Evolutionary conservation across 208 protist species (phyloP).

Genomic region (Acanthamoeba castellanii): DNA sequence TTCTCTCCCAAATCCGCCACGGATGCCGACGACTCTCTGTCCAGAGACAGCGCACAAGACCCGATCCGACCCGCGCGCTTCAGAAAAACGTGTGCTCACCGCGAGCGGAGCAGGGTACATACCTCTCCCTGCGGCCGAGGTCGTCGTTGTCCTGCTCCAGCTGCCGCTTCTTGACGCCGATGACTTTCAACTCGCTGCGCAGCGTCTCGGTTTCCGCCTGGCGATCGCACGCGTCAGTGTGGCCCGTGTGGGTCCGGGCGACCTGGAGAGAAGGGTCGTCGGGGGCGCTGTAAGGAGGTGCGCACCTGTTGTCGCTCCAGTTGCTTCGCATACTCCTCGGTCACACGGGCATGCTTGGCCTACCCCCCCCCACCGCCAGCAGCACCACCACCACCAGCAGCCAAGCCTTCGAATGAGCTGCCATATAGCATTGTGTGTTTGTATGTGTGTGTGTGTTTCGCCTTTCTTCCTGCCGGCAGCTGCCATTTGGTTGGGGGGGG

Average conservation of each 20-base stretch:
- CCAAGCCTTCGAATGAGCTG: no score
- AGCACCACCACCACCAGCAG: not conserved
- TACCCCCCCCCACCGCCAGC: not conserved
- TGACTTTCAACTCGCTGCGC: constrained; percentile 55
- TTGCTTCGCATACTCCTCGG: constrained; percentile 77
- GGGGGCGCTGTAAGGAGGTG: not conserved
- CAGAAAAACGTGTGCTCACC: no score
- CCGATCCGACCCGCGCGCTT: not conserved
- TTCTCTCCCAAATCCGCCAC: constrained; percentile 77
- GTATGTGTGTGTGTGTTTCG: no score
- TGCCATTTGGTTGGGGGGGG: not conserved
- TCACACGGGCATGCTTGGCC: constrained; percentile 11
- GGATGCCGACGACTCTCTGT: constrained; percentile 74
- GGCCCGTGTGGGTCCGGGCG: not conserved
- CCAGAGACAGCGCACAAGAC: not conserved
- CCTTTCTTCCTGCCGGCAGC: no score
- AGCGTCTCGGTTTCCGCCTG: constrained; percentile 51
- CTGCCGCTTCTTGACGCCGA: constrained; percentile 2
- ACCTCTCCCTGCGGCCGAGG: constrained; percentile 78
- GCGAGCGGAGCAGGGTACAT: no score
- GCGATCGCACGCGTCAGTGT: constrained; percentile 67
- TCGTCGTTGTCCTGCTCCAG: constrained; percentile 83
- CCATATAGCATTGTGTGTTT: no score
- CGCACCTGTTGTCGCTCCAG: constrained; percentile 72
- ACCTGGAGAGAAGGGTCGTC: not conserved